Conservation (phyloP, 1,284 basidiomycete species). For the Sporisorium iseilematis-ciliati region DNA sequence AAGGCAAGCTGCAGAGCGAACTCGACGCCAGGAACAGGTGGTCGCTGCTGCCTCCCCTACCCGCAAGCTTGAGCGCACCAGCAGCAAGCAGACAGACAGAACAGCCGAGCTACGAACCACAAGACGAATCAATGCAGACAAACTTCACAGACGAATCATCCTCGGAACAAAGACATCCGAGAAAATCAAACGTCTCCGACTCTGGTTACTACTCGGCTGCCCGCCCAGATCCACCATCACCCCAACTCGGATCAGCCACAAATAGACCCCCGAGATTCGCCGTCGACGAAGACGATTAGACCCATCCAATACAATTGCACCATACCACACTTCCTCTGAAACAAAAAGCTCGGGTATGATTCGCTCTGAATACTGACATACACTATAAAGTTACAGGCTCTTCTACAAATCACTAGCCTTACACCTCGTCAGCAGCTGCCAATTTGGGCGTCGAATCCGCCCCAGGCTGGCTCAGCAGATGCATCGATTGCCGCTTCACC, state of each 20-base stretch:
- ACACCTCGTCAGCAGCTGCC: background rate
- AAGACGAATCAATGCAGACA: conserved; percentile 28
- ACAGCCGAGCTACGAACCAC: background rate
- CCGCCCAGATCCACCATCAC: background rate
- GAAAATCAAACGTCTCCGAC: conserved; percentile 42
- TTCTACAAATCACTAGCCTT: conserved; percentile 8
- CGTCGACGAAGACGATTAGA: conserved; percentile 25
- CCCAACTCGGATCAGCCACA: conserved; percentile 19
- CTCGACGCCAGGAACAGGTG: conserved; percentile 17
- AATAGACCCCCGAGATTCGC: conserved; percentile 39
- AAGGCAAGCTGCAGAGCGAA: conserved; percentile 24
- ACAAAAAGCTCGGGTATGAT: conserved; percentile 21
- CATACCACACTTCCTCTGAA: background rate
- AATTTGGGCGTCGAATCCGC: background rate
- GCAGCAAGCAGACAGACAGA: background rate
- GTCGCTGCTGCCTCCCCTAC: conserved; percentile 18
- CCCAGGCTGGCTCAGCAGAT: conserved; percentile 16
- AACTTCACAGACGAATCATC: conserved; percentile 6
- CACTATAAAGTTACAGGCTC: background rate
- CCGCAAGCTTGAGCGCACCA: background rate
- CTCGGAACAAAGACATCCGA: conserved; percentile 1
- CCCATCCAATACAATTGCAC: conserved; percentile 1
- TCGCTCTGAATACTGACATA: conserved; percentile 2
- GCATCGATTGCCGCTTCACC: conserved; percentile 48
- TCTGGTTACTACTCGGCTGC: conserved; percentile 34